Percentiles rank a stretch among this genome's conserved stretches.
Conservation (phyloP, 2,329 filamentous ascomycete species). For the Verticillium nonalfalfae region DNA sequence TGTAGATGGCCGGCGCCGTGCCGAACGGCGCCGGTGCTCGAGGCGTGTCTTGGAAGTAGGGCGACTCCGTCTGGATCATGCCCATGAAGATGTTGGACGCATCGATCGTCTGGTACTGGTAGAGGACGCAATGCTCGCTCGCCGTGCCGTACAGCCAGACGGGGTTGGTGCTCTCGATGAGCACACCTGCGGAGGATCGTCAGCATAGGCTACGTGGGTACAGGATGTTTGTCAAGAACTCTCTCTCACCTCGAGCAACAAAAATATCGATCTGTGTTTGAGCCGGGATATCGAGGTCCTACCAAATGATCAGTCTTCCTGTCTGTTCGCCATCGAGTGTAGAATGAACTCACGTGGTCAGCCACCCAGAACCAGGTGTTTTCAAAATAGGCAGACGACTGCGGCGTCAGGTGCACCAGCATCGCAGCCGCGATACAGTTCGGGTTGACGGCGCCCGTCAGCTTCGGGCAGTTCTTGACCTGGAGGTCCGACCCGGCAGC, state of each 20-base stretch:
- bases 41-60: constrained; percentile 50
- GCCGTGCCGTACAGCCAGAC: constrained; percentile 32
- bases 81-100: constrained; percentile 42
- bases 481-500: constrained; percentile 60
- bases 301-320: too few species aligned
- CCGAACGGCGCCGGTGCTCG: not conserved
- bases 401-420: constrained; percentile 37
- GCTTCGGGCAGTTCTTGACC: constrained; percentile 49
- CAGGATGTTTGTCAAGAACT: too few species aligned
- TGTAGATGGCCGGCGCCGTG: too few species aligned
- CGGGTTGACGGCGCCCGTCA: constrained; percentile 34
- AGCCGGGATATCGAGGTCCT: too few species aligned
- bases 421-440: constrained; percentile 55
- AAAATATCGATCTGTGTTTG: too few species aligned
- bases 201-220: too few species aligned
- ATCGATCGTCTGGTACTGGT: constrained; percentile 40
- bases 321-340: too few species aligned
- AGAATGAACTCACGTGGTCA: constrained; percentile 39
- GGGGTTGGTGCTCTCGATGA: constrained; percentile 22
- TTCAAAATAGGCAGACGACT: constrained; percentile 42
- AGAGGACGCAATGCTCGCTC: constrained; percentile 40
- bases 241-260: too few species aligned
- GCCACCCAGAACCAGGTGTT: constrained; percentile 62
- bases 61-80: constrained; percentile 48
- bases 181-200: constrained; percentile 13